These are phyloP conservation scores for Paramecium caudatum DNA, from an alignment of 73 alveolate species.

Conservation along the genomic window DNA sequence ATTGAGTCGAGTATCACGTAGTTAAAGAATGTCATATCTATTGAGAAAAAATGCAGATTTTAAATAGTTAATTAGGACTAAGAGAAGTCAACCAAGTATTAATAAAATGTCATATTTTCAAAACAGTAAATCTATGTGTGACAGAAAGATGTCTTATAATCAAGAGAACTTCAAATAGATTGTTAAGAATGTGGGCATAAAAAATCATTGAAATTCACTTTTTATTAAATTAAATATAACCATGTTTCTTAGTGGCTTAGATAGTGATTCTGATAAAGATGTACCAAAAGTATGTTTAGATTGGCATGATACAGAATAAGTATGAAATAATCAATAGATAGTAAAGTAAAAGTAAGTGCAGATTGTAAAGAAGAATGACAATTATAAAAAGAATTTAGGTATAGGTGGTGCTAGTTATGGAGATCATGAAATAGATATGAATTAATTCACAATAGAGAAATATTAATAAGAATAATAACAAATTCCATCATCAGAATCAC, in stretches of 20 bases:
- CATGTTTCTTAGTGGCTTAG: background rate
- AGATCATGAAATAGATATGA: background rate
- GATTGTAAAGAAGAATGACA: conserved; percentile 7
- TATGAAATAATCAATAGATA: conserved; percentile 3
- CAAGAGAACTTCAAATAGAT: conserved; percentile 11
- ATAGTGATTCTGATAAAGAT: background rate
- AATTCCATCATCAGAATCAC: background rate
- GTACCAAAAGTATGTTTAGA: conserved; percentile 6
- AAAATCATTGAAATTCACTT: conserved; percentile 12
- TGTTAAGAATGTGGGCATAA: conserved; percentile 15
- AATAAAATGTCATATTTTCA: background rate
- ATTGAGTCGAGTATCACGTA: conserved; percentile 33
- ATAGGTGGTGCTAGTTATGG: background rate
- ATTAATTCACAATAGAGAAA: background rate
- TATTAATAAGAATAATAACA: background rate
- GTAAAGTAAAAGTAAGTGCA: conserved; percentile 11
- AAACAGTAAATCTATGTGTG: conserved; percentile 16
- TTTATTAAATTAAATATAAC: background rate
- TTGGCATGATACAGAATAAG: conserved; percentile 3
- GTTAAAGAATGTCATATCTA: conserved; percentile 55
- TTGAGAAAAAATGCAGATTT: conserved; percentile 48
- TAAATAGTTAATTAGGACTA: background rate
- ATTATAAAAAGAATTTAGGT: background rate
- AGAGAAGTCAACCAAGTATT: background rate
- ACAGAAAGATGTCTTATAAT: background rate